Evolutionary conservation across 148 eudicot species (phyloP), one percentile per base, ranked within the genome.

Genomic region (Amaranthus palmeri): DNA sequence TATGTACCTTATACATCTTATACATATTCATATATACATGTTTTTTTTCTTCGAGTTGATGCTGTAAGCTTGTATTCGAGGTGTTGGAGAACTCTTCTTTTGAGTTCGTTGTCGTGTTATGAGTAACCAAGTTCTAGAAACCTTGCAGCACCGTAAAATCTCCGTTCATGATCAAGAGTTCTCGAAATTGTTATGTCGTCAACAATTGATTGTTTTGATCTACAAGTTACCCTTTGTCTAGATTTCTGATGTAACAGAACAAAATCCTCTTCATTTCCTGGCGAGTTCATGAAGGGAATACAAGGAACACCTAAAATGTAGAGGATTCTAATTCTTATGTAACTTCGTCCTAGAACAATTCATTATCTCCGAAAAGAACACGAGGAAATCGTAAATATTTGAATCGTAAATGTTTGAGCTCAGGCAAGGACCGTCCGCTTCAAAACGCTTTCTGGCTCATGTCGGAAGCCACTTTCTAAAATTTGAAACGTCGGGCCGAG

Each of bases 381-480:
- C n/a, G n/a, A n/a, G n/a, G n/a, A n/a, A n/a, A n/a, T n/a, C n/a
- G n/a, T n/a, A n/a, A n/a, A n/a, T n/a, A n/a, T n/a, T n/a, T n/a
- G n/a, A n/a, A n/a, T n/a, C n/a, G n/a, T n/a, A n/a, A n/a, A n/a
- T n/a, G 36, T 25, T 25, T 25, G 36, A 25, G 36, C 36, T 25
- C 36, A 25, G 36, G 1, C 36, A 25, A 25, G 36, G 36, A 92
- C 74, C 97, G 87, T 1, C 97, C 99, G 0, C 71, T 77, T 41
- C 99, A 81, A 71, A 95, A 95, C 70, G 96, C 99, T 70, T 95
- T 95, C 5, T 97, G 89, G 80, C 97, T 92, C 15, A 95, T 76
- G 5, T 97, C 90, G 0, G 97, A 76, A 11, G 97, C 99, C 11
- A 91, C 89, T 72, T 95, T 97, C 87, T 93, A 92, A 4, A 78